Evolutionary conservation across 2,329 filamentous ascomycete genomes (phyloP).

Genomic region (Westerdykella sp.): DNA sequence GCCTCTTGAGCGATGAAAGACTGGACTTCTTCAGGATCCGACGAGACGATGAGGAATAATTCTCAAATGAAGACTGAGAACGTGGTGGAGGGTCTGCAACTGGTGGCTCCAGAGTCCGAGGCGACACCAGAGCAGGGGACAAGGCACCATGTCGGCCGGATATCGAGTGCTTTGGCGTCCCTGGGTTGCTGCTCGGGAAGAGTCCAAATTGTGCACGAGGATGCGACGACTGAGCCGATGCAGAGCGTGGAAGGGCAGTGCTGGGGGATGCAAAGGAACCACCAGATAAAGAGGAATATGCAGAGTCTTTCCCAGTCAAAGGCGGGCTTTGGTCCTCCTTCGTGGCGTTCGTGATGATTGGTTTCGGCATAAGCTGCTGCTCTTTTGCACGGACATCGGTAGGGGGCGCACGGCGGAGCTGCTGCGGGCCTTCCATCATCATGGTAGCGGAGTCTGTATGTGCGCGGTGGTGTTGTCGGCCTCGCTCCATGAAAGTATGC

Average conservation of each 20-base stretch:
- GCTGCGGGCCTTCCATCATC: background rate
- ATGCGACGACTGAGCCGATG: conserved; percentile 25
- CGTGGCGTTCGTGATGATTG: background rate
- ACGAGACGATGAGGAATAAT: conserved; percentile 11
- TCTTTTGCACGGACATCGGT: background rate
- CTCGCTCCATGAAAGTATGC: background rate
- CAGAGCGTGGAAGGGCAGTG: conserved; percentile 20
- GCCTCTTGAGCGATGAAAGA: conserved; percentile 30
- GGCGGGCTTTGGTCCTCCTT: conserved; percentile 26
- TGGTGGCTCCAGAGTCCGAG: conserved; percentile 12
- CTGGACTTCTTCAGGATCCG: conserved; percentile 29
- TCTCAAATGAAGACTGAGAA: conserved; percentile 26
- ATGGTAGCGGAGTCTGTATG: background rate
- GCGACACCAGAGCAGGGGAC: conserved; percentile 19
- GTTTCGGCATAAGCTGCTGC: background rate
- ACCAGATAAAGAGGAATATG: conserved; percentile 35
- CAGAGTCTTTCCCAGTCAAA: conserved; percentile 34
- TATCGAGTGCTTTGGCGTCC: conserved; percentile 28
- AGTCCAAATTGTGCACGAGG: conserved; percentile 31
- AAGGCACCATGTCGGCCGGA: conserved; percentile 21
- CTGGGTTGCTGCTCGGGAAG: conserved; percentile 29
- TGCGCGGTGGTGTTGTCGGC: background rate
- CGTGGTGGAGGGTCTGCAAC: conserved; percentile 13
- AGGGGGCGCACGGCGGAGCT: background rate
- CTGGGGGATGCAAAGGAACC: conserved; percentile 28